Percentiles rank a stretch among this genome's conserved stretches.
Evolutionary conservation across 345 rosid genomes (phyloP).

Genomic region (Hevea brasiliensis): DNA sequence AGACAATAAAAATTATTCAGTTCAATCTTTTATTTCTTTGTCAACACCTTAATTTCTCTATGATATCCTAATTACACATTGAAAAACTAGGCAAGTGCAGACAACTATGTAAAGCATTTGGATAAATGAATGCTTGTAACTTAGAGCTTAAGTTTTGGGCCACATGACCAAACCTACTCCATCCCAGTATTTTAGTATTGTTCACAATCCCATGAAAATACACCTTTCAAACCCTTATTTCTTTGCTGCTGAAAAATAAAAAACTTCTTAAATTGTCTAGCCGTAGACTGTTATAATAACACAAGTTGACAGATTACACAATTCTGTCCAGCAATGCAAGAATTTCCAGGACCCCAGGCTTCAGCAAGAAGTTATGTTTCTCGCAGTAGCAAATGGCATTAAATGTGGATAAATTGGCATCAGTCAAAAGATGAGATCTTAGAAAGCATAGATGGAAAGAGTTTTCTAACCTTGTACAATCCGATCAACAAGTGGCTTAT

Average conservation of each 20-base stretch:
- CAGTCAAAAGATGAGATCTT: constrained; percentile 4
- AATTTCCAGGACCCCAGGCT: background rate
- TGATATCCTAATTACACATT: background rate
- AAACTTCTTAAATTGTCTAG: background rate
- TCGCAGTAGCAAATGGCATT: constrained; percentile 1
- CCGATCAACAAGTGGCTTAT: constrained; percentile 55
- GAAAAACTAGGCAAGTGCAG: background rate
- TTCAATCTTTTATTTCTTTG: too few species aligned
- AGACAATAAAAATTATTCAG: too few species aligned
- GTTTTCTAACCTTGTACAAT: constrained; percentile 50
- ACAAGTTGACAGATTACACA: background rate
- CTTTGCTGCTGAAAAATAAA: background rate
- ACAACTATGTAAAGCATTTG: background rate
- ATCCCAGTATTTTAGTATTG: background rate
- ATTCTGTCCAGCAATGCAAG: background rate
- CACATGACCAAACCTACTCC: background rate
- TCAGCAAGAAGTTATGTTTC: constrained; percentile 2
- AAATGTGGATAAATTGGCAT: background rate
- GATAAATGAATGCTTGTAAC: background rate
- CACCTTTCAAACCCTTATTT: background rate
- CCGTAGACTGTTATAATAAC: background rate
- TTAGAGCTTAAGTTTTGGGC: background rate
- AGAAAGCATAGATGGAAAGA: constrained; percentile 5
- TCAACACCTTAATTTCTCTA: background rate
- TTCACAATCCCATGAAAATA: background rate